Percentiles rank a stretch among this genome's conserved stretches.
phyloP scores from a whole-genome alignment of 257 asterid genomes.

The Solanum appendiculatum region DNA sequence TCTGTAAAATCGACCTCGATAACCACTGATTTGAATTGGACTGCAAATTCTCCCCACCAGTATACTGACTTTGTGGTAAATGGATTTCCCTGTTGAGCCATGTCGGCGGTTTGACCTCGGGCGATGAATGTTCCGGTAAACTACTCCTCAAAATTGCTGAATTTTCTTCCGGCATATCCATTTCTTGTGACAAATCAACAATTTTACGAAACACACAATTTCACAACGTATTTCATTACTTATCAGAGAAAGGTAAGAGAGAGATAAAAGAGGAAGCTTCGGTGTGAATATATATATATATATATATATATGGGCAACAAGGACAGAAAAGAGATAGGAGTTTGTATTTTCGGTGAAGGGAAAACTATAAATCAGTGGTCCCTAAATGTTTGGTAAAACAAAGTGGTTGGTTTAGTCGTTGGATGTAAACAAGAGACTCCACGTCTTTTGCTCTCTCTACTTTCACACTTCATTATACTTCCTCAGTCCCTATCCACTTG shows the following conservation, averaged over 20 bases:
- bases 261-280: background rate
- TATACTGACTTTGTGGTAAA: slow-evolving; percentile 31
- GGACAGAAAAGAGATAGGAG: too few species aligned
- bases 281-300: background rate
- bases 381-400: background rate
- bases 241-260: background rate
- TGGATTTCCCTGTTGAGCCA: slow-evolving; percentile 57
- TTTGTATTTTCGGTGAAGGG: background rate
- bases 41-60: slow-evolving; percentile 31
- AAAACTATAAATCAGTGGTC: background rate
- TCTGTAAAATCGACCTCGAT: slow-evolving; percentile 30
- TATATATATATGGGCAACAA: too few species aligned
- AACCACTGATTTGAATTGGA: slow-evolving; percentile 45
- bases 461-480: too few species aligned
- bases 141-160: slow-evolving; percentile 17
- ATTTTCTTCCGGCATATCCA: slow-evolving; percentile 39
- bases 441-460: background rate
- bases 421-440: background rate
- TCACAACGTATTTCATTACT: background rate
- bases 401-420: background rate
- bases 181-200: slow-evolving; percentile 35
- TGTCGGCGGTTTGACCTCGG: slow-evolving; percentile 18
- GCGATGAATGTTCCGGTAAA: slow-evolving; percentile 12
- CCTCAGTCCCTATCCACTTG: too few species aligned
- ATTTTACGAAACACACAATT: background rate